Base-by-base conservation (phyloP, 2,329 filamentous ascomycete genomes). In the Ophiocordyceps camponoti-leonardi region DNA sequence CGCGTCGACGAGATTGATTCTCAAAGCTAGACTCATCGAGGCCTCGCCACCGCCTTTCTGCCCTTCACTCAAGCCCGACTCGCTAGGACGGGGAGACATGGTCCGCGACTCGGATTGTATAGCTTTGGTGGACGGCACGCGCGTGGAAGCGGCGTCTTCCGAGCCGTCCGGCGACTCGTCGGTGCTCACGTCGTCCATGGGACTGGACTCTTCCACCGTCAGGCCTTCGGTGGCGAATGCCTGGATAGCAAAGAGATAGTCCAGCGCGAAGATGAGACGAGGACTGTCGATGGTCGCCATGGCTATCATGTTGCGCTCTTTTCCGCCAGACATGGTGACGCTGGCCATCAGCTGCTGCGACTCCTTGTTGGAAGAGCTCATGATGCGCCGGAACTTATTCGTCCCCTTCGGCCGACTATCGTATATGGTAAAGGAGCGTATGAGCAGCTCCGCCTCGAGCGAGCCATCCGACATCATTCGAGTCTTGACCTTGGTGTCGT, bases 291-390 rank as follows among this genome's bases (percentile, higher is more conserved):
- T 79, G 0, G 88, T 94, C 47, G 95, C 76, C 62, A 98, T 83
- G 2, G 86, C 86, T 55, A 96, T 93, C 46, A 96, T 64, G 58
- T 80, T 85, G 48, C 79, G 78, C 39, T 94, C 83, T 31, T 79
- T 69, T 4, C 87, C 87, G 16, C 87, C 85, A 0, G 88, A 87
- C 63, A 98, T 93, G 0, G 88, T 93, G 4, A 98, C 68, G 58
- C 84, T 95, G 18, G 92, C 92, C 92, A 98, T 98, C 57, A 98
- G 88, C 55, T 99, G 93, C 60, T 96, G 88, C 42, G 92, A 87
- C 46, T 88, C 83, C 53, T 87, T 90, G 62, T 95, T 96, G 56
- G 88, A 87, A 46, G 94, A 81, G 2, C 88, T 88, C 92, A 98
- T 96, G 65, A 98, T 95, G 61, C 90, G 93, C 44, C 87, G 79